phyloP scores from a whole-genome alignment of 192 early-diverging fungal genomes.

The Kickxella alabastrina region DNA sequence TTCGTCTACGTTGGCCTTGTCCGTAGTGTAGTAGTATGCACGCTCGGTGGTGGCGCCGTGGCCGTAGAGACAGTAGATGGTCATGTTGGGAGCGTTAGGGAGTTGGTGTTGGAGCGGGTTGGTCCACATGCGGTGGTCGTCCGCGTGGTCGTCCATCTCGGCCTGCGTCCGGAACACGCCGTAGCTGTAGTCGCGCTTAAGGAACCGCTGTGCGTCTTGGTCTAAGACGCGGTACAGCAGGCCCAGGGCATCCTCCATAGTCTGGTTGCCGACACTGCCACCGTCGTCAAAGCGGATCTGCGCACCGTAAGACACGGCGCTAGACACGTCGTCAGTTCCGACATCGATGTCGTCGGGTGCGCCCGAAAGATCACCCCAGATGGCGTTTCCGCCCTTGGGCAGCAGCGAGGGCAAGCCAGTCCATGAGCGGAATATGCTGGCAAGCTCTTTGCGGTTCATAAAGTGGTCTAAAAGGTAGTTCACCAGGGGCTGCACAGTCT shows the following conservation, averaged over 20 bases:
- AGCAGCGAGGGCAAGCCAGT: slow-evolving; percentile 71
- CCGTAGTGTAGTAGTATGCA: slow-evolving; percentile 71
- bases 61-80: slow-evolving; percentile 82
- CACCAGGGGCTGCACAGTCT: slow-evolving; percentile 76
- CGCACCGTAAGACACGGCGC: slow-evolving; percentile 50
- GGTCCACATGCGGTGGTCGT: slow-evolving; percentile 66
- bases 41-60: slow-evolving; percentile 76
- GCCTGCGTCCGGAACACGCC: slow-evolving; percentile 57
- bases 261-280: slow-evolving; percentile 26
- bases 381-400: slow-evolving; percentile 74
- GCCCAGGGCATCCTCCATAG: slow-evolving; percentile 48
- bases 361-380: slow-evolving; percentile 66
- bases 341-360: slow-evolving; percentile 72
- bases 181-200: slow-evolving; percentile 63
- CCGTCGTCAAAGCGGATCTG: slow-evolving; percentile 53
- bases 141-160: slow-evolving; percentile 57
- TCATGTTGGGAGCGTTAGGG: slow-evolving; percentile 68
- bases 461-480: slow-evolving; percentile 81
- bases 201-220: slow-evolving; percentile 46
- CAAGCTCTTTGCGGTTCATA: slow-evolving; percentile 71
- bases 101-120: slow-evolving; percentile 75
- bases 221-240: slow-evolving; percentile 57
- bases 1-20: slow-evolving; percentile 5
- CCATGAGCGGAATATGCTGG: slow-evolving; percentile 77
- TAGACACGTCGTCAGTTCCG: background rate